Base-by-base conservation (phyloP, 2,329 filamentous ascomycete genomes). In the Mycogone perniciosa region DNA sequence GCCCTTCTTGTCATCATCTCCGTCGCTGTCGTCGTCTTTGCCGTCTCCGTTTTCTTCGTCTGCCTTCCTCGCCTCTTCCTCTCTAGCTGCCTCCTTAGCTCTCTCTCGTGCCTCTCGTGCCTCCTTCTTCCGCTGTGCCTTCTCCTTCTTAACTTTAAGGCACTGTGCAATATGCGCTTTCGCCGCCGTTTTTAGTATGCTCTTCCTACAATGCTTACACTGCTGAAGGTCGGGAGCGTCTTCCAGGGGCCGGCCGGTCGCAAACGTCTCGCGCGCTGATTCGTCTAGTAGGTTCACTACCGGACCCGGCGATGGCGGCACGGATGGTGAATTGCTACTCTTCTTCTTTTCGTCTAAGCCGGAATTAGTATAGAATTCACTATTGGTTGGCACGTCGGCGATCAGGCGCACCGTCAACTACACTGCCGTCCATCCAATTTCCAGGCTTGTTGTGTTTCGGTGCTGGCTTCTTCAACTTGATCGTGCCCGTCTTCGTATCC, bases 131-230 rank as follows among this genome's bases (percentile, higher is more conserved):
- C 84, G 80, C 62, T 86, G 83, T 1, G 85, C 85, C 70, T 89
- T 88, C 65, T 88, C 85, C 61, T 86, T 89, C 71, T 95, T 96
- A 50, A 90, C 81, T 59, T 85, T 86, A 51, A 96, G 72, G 62
- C 92, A 99, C 42, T 85, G 82, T 35, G 85, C 84, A 54, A 96
- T 89, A 63, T 99, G 92, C 13, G 81, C 80, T 52, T 85, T 85
- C 2, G 88, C 86, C 1, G 82, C 84, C 31, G 82, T 82, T 60
- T 85, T 87, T 10, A 93, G 75, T 9, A 96, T 81, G 46, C 87
- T 87, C 61, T 95, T 91, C 70, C 93, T 96, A 73, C 92, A 99
- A 66, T 95, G 89, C 66, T 93, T 96, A 77, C 92, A 99, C 58
- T 86, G 79, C 46, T 93, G 84, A 7, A 89, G 79, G 56, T 95